A percentile compares a stretch with the other conserved stretches of the same genome.
phyloP scores from a whole-genome alignment of 331 rosid genomes.

The Quercus lobata region DNA sequence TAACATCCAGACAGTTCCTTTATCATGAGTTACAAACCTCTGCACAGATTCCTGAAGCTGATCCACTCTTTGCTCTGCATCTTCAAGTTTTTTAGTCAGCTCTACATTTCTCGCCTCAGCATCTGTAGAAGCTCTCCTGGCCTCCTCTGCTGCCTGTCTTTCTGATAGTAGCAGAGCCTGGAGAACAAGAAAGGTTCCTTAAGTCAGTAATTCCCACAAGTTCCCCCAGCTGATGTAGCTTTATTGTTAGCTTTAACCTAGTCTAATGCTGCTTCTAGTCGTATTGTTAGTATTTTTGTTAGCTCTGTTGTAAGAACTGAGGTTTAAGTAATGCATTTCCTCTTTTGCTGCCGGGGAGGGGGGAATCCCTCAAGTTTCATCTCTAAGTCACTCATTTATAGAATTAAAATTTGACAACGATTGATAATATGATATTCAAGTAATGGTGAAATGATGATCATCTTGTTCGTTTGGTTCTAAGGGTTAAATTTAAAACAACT shows the following conservation, averaged over 20 bases:
- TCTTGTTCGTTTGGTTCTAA: neutral
- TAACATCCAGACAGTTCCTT: neutral
- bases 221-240: slow-evolving; percentile 1
- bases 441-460: neutral
- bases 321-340: too few relatives aligned
- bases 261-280: too few relatives aligned
- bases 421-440: neutral
- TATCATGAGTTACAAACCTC: slow-evolving; percentile 59
- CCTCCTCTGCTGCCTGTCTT: slow-evolving; percentile 65
- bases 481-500: neutral
- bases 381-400: slow-evolving; percentile 1
- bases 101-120: slow-evolving; percentile 74
- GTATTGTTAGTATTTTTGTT: too few relatives aligned
- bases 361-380: neutral
- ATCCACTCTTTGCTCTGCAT: slow-evolving; percentile 66
- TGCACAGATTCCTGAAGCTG: slow-evolving; percentile 94
- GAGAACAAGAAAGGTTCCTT: slow-evolving; percentile 11
- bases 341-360: too few relatives aligned
- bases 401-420: neutral
- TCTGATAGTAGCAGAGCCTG: slow-evolving; percentile 72
- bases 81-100: slow-evolving; percentile 68
- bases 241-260: neutral
- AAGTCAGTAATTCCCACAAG: slow-evolving; percentile 22
- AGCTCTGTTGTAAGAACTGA: too few relatives aligned
- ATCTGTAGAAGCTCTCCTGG: slow-evolving; percentile 51